These are phyloP conservation scores for Penicillium ochrochloron DNA, from an alignment of 495 filamentous ascomycete genomes.

Conservation along the genomic window DNA sequence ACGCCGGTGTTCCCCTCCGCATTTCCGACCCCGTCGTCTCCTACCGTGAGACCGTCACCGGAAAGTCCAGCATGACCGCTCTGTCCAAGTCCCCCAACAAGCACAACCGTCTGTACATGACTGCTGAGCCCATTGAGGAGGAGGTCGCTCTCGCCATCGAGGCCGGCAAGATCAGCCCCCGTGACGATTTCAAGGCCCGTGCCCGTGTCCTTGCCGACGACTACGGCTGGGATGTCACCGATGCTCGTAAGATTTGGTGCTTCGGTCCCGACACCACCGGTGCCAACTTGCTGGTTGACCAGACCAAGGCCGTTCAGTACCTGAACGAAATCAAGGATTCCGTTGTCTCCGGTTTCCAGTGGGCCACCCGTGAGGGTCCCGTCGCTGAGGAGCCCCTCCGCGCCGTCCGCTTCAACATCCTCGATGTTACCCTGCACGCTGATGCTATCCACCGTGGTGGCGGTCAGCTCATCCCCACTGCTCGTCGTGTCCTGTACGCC, in stretches of 20 bases:
- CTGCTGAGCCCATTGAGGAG: constrained; percentile 85
- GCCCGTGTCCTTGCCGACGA: constrained; percentile 97
- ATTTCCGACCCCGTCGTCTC: constrained; percentile 96
- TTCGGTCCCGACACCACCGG: constrained; percentile 98
- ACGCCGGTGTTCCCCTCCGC: constrained; percentile 95
- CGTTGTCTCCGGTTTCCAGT: constrained; percentile 99
- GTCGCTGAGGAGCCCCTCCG: constrained; percentile 98
- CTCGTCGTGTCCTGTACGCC: constrained; percentile 96
- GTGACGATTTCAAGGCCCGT: constrained; percentile 99
- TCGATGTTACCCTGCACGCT: constrained; percentile 99
- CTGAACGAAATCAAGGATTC: constrained; percentile 99
- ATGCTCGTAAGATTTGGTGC: constrained; percentile 99
- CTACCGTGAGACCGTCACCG: constrained; percentile 94
- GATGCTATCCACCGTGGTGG: constrained; percentile 99
- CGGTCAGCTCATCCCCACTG: constrained; percentile 97
- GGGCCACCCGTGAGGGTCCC: constrained; percentile 97
- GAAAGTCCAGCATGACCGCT: constrained; percentile 86
- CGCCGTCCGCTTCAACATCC: constrained; percentile 95
- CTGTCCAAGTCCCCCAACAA: constrained; percentile 99
- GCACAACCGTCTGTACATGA: constrained; percentile 99
- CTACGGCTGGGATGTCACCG: constrained; percentile 98
- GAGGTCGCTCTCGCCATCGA: constrained; percentile 92
- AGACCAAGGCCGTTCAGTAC: constrained; percentile 99
- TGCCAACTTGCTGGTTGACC: constrained; percentile 98
- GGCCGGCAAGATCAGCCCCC: constrained; percentile 85